Evolutionary conservation across 1,284 basidiomycete species (phyloP).

Genomic region (Thecaphora thlaspeos): DNA sequence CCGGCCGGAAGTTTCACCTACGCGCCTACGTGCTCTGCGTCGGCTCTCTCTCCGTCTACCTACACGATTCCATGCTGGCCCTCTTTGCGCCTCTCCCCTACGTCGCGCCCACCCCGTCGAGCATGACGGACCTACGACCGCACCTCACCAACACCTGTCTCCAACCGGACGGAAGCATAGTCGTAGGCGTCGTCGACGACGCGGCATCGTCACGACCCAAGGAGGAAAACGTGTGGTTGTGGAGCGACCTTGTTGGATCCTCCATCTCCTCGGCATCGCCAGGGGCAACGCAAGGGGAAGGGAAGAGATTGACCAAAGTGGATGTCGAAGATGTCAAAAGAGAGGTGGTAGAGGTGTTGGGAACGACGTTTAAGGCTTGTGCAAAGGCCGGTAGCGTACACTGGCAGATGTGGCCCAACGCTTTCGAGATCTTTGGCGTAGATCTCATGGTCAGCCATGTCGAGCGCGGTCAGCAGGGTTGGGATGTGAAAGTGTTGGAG

Average conservation of each 20-base stretch:
- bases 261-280: constrained; percentile 43
- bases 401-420: constrained; percentile 83
- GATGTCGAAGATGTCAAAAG: constrained; percentile 59
- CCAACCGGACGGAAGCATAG: constrained; percentile 62
- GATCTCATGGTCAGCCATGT: constrained; percentile 75
- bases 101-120: constrained; percentile 23
- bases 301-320: constrained; percentile 43
- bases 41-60: constrained; percentile 58
- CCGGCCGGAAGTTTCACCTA: constrained; percentile 73
- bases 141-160: constrained; percentile 96
- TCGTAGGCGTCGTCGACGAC: constrained; percentile 21
- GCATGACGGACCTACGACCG: constrained; percentile 65
- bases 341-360: constrained; percentile 61
- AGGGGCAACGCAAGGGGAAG: constrained; percentile 51
- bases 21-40: constrained; percentile 85
- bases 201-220: constrained; percentile 17
- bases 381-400: constrained; percentile 74
- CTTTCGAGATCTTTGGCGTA: constrained; percentile 90
- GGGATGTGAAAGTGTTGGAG: constrained; percentile 70
- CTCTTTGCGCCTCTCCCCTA: constrained; percentile 66
- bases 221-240: constrained; percentile 43
- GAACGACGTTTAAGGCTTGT: constrained; percentile 81
- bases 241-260: constrained; percentile 57
- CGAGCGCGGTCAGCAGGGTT: neutral
- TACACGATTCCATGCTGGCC: constrained; percentile 80